Evolutionary conservation across 2,329 filamentous ascomycete genomes (phyloP).

Genomic region (Epichloe aotearoae): DNA sequence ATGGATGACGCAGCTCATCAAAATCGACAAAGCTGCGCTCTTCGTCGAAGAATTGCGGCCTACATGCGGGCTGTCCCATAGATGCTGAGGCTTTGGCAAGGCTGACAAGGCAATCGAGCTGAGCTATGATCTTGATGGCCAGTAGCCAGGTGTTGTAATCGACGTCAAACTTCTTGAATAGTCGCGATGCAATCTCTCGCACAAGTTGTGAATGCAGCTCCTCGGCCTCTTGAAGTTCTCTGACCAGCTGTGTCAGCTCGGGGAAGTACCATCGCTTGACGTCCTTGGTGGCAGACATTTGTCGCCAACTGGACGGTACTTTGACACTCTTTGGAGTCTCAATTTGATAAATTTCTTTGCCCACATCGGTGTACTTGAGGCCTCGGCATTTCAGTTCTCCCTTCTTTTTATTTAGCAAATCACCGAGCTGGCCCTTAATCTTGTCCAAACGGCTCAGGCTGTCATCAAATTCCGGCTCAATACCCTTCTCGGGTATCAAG

Average conservation of each 20-base stretch:
- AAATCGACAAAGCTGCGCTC: slow-evolving; percentile 85
- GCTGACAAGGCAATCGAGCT: slow-evolving; percentile 90
- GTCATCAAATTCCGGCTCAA: slow-evolving; percentile 84
- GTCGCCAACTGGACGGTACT: slow-evolving; percentile 79
- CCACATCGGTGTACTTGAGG: slow-evolving; percentile 69
- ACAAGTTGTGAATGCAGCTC: slow-evolving; percentile 87
- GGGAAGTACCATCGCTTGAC: slow-evolving; percentile 92
- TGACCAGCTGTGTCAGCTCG: slow-evolving; percentile 69
- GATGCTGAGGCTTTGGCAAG: slow-evolving; percentile 77
- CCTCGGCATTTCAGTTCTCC: slow-evolving; percentile 60
- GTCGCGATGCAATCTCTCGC: slow-evolving; percentile 69
- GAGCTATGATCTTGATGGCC: slow-evolving; percentile 79
- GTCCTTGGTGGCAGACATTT: slow-evolving; percentile 86
- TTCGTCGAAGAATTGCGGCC: slow-evolving; percentile 74
- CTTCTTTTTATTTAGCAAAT: slow-evolving; percentile 57
- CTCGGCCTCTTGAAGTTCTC: slow-evolving; percentile 82
- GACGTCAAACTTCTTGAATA: slow-evolving; percentile 79
- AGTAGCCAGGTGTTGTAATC: slow-evolving; percentile 77
- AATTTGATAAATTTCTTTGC: slow-evolving; percentile 94
- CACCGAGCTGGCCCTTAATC: slow-evolving; percentile 60
- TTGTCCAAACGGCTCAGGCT: slow-evolving; percentile 66
- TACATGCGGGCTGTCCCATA: slow-evolving; percentile 75
- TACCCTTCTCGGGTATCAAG: slow-evolving; percentile 71
- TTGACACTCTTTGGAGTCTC: slow-evolving; percentile 78
- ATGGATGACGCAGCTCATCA: slow-evolving; percentile 83